Evolutionary conservation across 805 yeast genomes (phyloP).

Genomic region (Nakazawaea anatomiae): DNA sequence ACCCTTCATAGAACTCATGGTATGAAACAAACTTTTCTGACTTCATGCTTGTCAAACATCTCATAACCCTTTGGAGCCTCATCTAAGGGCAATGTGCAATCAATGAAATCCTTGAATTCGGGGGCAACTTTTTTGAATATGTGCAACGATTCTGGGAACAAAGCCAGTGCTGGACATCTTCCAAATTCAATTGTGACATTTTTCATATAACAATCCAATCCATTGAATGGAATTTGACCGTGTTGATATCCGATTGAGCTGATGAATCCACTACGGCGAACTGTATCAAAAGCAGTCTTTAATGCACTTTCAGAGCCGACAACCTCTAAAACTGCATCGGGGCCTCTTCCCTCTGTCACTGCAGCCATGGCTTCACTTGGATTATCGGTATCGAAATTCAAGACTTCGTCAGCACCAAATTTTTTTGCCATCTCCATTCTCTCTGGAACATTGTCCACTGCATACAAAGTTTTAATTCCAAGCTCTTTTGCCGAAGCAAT

Average conservation of each 20-base stretch:
- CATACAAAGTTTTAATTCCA: constrained; percentile 39
- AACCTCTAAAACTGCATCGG: constrained; percentile 55
- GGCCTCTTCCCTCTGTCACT: constrained; percentile 43
- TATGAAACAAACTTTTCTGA: constrained; percentile 47
- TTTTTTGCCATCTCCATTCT: constrained; percentile 36
- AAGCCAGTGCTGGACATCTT: constrained; percentile 55
- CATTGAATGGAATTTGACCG: constrained; percentile 48
- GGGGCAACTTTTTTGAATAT: constrained; percentile 38
- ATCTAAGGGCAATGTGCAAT: constrained; percentile 35
- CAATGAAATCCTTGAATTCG: constrained; percentile 47
- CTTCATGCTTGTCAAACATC: constrained; percentile 46
- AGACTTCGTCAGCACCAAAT: constrained; percentile 42
- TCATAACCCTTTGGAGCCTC: constrained; percentile 42
- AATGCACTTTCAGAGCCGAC: constrained; percentile 53
- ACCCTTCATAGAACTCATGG: constrained; percentile 1
- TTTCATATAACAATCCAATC: constrained; percentile 52
- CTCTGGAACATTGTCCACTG: constrained; percentile 43
- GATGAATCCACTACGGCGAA: constrained; percentile 53
- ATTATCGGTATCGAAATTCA: constrained; percentile 38
- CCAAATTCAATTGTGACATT: constrained; percentile 56
- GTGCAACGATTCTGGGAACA: constrained; percentile 45
- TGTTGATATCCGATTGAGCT: constrained; percentile 58
- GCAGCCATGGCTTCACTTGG: constrained; percentile 14
- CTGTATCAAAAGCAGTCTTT: constrained; percentile 43
- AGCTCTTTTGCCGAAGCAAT: constrained; percentile 35